Conservation (phyloP, 495 filamentous ascomycete species). For the Trichoderma reesei region DNA sequence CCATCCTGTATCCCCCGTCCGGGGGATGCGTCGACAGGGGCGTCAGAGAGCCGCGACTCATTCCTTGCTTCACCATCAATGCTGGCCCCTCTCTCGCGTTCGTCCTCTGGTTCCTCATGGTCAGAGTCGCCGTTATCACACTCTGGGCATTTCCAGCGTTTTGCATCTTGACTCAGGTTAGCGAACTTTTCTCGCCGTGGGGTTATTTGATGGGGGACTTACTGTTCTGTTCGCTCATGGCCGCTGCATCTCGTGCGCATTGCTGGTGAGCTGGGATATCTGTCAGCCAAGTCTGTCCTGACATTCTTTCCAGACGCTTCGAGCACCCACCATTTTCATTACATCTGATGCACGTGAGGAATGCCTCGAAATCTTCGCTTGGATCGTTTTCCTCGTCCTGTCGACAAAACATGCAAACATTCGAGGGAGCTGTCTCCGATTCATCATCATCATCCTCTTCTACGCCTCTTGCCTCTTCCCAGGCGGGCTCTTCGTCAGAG, state of each 20-base stretch:
- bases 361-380: conserved; percentile 77
- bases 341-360: conserved; percentile 69
- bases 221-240: conserved; percentile 42
- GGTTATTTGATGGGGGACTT: conserved; percentile 8
- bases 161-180: conserved; percentile 39
- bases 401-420: conserved; percentile 66
- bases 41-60: conserved; percentile 22
- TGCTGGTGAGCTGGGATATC: conserved; percentile 70
- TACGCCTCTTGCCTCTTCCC: conserved; percentile 56
- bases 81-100: conserved; percentile 26
- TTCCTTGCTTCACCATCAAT: conserved; percentile 12
- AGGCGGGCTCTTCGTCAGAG: conserved; percentile 42
- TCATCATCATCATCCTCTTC: conserved; percentile 60
- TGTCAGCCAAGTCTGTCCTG: conserved; percentile 23
- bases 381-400: conserved; percentile 82
- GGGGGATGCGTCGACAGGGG: not conserved
- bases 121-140: conserved; percentile 53
- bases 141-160: conserved; percentile 68
- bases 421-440: conserved; percentile 43
- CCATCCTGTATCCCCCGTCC: not conserved
- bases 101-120: conserved; percentile 25
- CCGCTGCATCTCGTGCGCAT: conserved; percentile 75
- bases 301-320: conserved; percentile 1
- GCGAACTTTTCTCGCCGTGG: not conserved
- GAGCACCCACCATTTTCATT: conserved; percentile 73